These are phyloP conservation scores for Mayamaea pseudoterrestris DNA, from an alignment of 108 stramenopile genomes.

Conservation along the genomic window DNA sequence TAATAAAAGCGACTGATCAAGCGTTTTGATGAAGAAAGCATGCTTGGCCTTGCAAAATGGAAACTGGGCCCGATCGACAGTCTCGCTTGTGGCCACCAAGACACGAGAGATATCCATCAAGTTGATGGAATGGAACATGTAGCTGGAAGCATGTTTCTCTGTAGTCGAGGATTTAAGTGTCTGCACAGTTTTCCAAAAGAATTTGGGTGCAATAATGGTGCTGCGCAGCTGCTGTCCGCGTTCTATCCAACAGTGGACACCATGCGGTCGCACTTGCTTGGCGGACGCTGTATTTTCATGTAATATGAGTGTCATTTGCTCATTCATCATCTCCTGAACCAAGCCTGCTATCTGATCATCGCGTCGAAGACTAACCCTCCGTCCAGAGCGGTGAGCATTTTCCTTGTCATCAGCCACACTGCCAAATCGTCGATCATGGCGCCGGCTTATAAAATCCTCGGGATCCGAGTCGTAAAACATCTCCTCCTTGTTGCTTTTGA, in stretches of 20 bases:
- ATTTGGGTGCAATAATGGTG: conserved; percentile 24
- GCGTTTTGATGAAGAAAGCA: conserved; percentile 18
- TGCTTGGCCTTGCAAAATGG: conserved; percentile 22
- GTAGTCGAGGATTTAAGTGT: neutral
- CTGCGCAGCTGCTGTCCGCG: conserved; percentile 21
- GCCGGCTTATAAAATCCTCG: conserved; percentile 19
- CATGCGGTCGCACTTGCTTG: conserved; percentile 10
- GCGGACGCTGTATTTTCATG: conserved; percentile 12
- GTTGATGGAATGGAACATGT: conserved; percentile 12
- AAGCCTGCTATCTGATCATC: neutral
- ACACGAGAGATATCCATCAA: conserved; percentile 37
- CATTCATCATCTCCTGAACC: conserved; percentile 26
- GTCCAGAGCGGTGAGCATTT: neutral
- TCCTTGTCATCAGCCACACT: neutral
- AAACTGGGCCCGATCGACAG: conserved; percentile 6
- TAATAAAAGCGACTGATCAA: conserved; percentile 21
- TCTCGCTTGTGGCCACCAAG: conserved; percentile 5
- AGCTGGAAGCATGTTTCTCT: neutral
- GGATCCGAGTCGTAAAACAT: conserved; percentile 37
- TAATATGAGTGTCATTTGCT: conserved; percentile 15
- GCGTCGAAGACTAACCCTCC: neutral
- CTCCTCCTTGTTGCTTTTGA: neutral
- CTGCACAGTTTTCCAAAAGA: conserved; percentile 16
- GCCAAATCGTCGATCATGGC: too few relatives aligned
- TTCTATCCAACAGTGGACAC: conserved; percentile 38